These are phyloP conservation scores for Lycium ferocissimum DNA, from an alignment of 257 asterid species.

Conservation along the genomic window DNA sequence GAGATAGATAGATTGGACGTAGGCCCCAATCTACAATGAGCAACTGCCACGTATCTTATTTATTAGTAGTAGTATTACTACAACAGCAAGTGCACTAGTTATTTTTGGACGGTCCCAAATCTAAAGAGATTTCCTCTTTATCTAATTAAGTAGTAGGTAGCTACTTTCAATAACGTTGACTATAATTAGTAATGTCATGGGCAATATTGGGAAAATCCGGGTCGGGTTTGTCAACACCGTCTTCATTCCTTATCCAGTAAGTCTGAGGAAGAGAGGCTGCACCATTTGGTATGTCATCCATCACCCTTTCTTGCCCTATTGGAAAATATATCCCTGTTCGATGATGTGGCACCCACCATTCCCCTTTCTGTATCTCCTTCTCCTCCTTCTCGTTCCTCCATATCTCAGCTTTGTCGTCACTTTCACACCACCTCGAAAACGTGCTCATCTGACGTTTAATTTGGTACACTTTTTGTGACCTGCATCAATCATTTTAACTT, in stretches of 20 bases:
- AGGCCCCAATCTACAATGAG: too few relatives aligned
- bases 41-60: not conserved
- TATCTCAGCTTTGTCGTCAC: not conserved
- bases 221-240: conserved; percentile 51
- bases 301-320: conserved; percentile 50
- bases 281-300: conserved; percentile 52
- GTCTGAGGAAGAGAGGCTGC: conserved; percentile 51
- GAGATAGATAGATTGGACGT: too few relatives aligned
- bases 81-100: not conserved
- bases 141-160: not conserved
- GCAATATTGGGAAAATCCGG: not conserved
- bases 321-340: conserved; percentile 63
- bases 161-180: not conserved
- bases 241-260: conserved; percentile 52
- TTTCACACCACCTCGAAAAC: not conserved
- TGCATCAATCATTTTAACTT: not conserved
- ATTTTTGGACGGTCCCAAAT: not conserved
- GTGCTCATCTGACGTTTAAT: not conserved
- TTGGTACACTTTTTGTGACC: not conserved
- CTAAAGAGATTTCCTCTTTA: not conserved
- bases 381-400: not conserved
- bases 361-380: conserved; percentile 7
- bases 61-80: not conserved
- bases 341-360: conserved; percentile 55
- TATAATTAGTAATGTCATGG: not conserved